A percentile compares a stretch with the other conserved stretches of the same genome.
Evolutionary conservation across 2,329 filamentous ascomycete species (phyloP).

Genomic region (Zymoseptoria passerinii): DNA sequence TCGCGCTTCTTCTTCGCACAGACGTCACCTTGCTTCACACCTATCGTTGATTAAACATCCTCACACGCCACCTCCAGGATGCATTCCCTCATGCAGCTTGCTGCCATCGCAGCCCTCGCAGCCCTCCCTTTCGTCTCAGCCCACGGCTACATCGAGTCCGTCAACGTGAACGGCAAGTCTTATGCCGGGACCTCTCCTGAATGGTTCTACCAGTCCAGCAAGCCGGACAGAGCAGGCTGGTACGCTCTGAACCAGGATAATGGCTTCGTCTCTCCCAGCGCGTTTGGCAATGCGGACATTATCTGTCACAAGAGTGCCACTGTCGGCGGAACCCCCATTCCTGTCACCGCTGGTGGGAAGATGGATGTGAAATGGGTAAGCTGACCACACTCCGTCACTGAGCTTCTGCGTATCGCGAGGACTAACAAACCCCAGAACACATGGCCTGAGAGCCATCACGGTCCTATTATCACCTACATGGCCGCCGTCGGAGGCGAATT

Average conservation of each 20-base stretch:
- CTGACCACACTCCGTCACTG: slow-evolving; percentile 42
- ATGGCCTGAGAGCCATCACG: slow-evolving; percentile 42
- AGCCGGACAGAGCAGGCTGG: slow-evolving; percentile 42
- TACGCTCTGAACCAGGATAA: slow-evolving; percentile 33
- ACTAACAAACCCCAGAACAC: slow-evolving; percentile 5
- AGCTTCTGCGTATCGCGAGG: background rate
- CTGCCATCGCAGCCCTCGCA: slow-evolving; percentile 8
- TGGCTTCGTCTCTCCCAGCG: slow-evolving; percentile 21
- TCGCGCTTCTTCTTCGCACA: background rate
- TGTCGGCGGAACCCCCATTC: slow-evolving; percentile 43
- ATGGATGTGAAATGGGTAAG: slow-evolving; percentile 49
- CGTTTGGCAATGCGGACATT: slow-evolving; percentile 21
- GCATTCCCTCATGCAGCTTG: slow-evolving; percentile 12
- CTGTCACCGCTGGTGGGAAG: slow-evolving; percentile 49
- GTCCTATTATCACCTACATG: slow-evolving; percentile 57
- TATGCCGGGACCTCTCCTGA: slow-evolving; percentile 36
- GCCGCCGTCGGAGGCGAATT: slow-evolving; percentile 52
- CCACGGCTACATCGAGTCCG: slow-evolving; percentile 38
- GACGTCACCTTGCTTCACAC: background rate
- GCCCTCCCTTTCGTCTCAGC: slow-evolving; percentile 32
- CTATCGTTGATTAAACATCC: background rate
- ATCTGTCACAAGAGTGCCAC: slow-evolving; percentile 46
- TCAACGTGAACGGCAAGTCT: slow-evolving; percentile 41
- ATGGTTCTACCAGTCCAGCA: slow-evolving; percentile 48
- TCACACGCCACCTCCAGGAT: slow-evolving; percentile 4